phyloP scores from a whole-genome alignment of 2,329 filamentous ascomycete genomes.

The Rhytidhysteron rufulum region DNA sequence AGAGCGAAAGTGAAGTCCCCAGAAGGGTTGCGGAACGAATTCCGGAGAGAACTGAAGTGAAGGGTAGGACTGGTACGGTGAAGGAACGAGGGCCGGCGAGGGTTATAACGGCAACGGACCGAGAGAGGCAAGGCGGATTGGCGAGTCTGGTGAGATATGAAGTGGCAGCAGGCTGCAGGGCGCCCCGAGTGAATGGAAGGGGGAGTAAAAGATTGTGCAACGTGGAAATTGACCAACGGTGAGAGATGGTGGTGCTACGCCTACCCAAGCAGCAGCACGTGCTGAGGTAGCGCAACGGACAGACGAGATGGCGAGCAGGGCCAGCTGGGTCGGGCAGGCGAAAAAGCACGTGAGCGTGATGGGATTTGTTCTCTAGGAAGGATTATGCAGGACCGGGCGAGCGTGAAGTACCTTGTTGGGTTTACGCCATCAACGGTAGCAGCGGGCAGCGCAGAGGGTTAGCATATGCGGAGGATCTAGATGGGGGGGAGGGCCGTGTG shows the following conservation, averaged over 20 bases:
- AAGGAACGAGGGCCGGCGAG: background rate
- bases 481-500: too few species aligned
- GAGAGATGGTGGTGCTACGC: too few species aligned
- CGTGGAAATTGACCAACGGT: too few species aligned
- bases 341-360: background rate
- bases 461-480: background rate
- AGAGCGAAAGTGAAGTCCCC: too few species aligned
- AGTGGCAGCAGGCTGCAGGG: background rate
- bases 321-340: background rate
- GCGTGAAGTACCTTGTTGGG: too few species aligned
- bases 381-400: too few species aligned
- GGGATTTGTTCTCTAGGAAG: too few species aligned
- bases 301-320: background rate
- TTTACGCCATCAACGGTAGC: too few species aligned
- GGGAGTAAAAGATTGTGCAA: background rate
- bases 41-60: background rate
- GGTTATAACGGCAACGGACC: background rate
- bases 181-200: background rate
- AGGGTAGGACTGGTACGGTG: background rate
- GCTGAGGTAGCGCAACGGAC: background rate
- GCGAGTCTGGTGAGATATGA: background rate
- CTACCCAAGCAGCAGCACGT: background rate
- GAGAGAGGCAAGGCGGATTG: background rate
- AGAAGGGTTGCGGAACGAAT: too few species aligned
- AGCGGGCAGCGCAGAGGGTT: background rate